phyloP scores from a whole-genome alignment of 208 protist species.

The Wallacemonas collosoma region DNA sequence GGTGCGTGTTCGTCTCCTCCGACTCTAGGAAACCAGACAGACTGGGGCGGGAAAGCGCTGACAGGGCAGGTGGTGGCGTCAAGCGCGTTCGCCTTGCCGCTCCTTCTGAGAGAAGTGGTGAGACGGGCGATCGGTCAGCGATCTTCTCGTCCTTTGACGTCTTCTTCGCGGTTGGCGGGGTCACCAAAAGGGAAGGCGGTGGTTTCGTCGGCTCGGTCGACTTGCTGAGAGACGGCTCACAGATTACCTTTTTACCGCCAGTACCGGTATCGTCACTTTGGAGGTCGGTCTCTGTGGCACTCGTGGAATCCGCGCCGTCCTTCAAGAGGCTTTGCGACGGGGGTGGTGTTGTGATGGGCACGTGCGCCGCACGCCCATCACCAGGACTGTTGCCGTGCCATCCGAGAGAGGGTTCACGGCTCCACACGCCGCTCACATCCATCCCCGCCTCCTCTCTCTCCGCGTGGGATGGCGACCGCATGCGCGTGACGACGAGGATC shows the following conservation, averaged over 20 bases:
- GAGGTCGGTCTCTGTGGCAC: not conserved
- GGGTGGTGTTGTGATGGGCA: too few species aligned
- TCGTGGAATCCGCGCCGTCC: too few species aligned
- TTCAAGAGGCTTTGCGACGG: too few species aligned
- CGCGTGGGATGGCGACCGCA: not conserved
- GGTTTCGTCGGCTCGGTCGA: not conserved
- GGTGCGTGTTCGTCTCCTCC: not conserved
- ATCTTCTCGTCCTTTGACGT: not conserved
- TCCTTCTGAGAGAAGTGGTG: not conserved
- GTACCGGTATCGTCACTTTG: not conserved
- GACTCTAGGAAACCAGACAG: conserved; percentile 3
- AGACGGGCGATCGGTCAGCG: not conserved
- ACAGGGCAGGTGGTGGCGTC: not conserved
- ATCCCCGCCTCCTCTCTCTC: conserved; percentile 1
- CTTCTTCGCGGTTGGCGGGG: not conserved
- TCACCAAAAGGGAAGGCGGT: not conserved
- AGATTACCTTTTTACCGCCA: too few species aligned
- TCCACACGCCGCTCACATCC: conserved; percentile 9
- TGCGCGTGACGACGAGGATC: conserved; percentile 7
- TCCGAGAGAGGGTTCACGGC: not conserved
- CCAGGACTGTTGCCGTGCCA: not conserved
- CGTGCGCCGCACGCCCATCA: too few species aligned
- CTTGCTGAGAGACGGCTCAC: too few species aligned
- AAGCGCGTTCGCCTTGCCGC: too few species aligned
- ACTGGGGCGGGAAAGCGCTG: not conserved